phyloP scores from a whole-genome alignment of 176 grass and related monocot genomes.

The Phoenix dactylifera region DNA sequence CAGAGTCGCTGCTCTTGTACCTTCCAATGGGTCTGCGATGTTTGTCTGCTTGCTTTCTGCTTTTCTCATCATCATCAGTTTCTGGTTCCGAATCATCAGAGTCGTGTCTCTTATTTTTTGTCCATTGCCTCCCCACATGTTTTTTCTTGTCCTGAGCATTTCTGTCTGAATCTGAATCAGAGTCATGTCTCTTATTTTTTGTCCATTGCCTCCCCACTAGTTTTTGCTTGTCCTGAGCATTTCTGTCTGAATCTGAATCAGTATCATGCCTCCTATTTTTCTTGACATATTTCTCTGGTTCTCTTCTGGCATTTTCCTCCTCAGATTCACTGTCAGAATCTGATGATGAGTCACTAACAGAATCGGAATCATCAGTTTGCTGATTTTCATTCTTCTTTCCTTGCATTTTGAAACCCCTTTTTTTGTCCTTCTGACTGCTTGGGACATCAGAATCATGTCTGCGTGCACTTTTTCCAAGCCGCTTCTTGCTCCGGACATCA shows the following conservation, averaged over 20 bases:
- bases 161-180: slow-evolving; percentile 36
- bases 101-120: slow-evolving; percentile 28
- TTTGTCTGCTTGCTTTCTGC: slow-evolving; percentile 24
- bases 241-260: slow-evolving; percentile 35
- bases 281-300: background rate
- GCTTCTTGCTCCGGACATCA: background rate
- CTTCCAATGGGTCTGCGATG: background rate
- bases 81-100: slow-evolving; percentile 19
- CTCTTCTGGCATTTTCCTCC: background rate
- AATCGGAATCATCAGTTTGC: slow-evolving; percentile 20
- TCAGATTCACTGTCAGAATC: slow-evolving; percentile 20
- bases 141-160: slow-evolving; percentile 20
- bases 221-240: slow-evolving; percentile 20
- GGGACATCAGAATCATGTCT: slow-evolving; percentile 33
- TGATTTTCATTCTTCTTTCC: slow-evolving; percentile 10
- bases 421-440: slow-evolving; percentile 17
- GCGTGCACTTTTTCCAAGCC: no score
- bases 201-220: slow-evolving; percentile 9
- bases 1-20: slow-evolving; percentile 23
- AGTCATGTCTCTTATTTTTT: slow-evolving; percentile 27
- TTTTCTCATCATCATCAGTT: slow-evolving; percentile 30
- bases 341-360: slow-evolving; percentile 5
- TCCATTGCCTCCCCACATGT: slow-evolving; percentile 12
- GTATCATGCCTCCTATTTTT: slow-evolving; percentile 3
- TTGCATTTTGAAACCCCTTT: background rate